A percentile compares a stretch with the other conserved stretches of the same genome.
phyloP scores from a whole-genome alignment of 805 yeast species.

The Teunomyces atbi region DNA sequence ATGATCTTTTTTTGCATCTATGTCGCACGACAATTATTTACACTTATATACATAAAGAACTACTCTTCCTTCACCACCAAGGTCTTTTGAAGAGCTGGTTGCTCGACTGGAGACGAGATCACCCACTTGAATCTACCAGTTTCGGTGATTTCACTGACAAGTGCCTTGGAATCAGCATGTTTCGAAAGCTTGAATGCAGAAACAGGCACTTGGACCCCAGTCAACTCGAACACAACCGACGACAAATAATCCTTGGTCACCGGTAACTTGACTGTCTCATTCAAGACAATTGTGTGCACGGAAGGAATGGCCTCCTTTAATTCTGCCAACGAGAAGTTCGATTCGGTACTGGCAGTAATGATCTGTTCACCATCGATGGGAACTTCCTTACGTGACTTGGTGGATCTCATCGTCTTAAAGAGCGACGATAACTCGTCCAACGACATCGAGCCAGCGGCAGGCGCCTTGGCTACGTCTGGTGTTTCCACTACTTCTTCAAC shows the following conservation, averaged over 20 bases:
- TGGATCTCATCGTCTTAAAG: slow-evolving; percentile 28
- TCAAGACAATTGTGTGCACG: slow-evolving; percentile 16
- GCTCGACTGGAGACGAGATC: slow-evolving; percentile 27
- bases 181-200: slow-evolving; percentile 19
- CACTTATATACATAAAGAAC: slow-evolving; percentile 5
- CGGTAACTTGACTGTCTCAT: slow-evolving; percentile 20
- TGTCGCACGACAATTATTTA: slow-evolving; percentile 4
- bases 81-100: slow-evolving; percentile 10
- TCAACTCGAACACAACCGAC: slow-evolving; percentile 21
- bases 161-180: slow-evolving; percentile 8
- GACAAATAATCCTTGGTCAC: slow-evolving; percentile 25
- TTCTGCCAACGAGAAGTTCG: slow-evolving; percentile 28
- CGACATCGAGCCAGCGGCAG: slow-evolving; percentile 29
- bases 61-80: slow-evolving; percentile 11
- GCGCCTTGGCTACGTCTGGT: slow-evolving; percentile 1
- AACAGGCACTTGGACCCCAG: slow-evolving; percentile 33
- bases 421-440: slow-evolving; percentile 38
- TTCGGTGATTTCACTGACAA: slow-evolving; percentile 17
- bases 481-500: slow-evolving; percentile 2
- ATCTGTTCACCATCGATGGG: slow-evolving; percentile 5
- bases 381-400: slow-evolving; percentile 7
- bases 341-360: slow-evolving; percentile 17
- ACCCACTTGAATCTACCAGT: slow-evolving; percentile 29
- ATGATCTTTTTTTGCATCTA: background rate
- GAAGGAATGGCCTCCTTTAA: slow-evolving; percentile 30